A percentile compares a stretch with the other conserved stretches of the same genome.
Conservation (phyloP, 2,329 filamentous ascomycete genomes). For the Penicillium sp. region DNA sequence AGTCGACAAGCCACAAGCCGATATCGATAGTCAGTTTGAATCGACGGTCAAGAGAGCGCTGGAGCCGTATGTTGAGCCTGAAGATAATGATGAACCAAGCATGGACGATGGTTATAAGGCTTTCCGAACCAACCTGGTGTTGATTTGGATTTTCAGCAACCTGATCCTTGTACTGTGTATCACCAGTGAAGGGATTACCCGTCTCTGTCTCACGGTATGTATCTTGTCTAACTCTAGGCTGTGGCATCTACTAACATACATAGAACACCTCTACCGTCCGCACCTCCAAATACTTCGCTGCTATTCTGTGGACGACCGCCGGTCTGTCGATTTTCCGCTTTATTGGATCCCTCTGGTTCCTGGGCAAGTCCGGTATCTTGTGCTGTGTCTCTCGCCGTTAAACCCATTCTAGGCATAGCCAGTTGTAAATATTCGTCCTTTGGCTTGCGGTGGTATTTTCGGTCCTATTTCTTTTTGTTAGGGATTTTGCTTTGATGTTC, state of each 20-base stretch:
- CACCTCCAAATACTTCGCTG: constrained; percentile 86
- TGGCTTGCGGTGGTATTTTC: neutral
- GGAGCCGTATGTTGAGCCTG: constrained; percentile 71
- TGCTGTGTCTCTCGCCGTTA: constrained; percentile 85
- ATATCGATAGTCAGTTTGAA: constrained; percentile 96
- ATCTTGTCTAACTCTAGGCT: neutral
- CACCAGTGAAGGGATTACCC: constrained; percentile 78
- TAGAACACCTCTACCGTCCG: constrained; percentile 66
- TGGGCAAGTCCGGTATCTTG: constrained; percentile 88
- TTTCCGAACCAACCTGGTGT: constrained; percentile 91
- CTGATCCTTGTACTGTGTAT: constrained; percentile 78
- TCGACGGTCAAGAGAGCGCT: constrained; percentile 90
- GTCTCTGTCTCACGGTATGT: constrained; percentile 81
- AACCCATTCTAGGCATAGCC: constrained; percentile 4
- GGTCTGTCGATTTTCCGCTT: constrained; percentile 81
- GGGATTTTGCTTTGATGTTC: neutral
- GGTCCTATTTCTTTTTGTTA: neutral
- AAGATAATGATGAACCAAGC: constrained; percentile 76
- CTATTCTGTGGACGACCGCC: constrained; percentile 84
- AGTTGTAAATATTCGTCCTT: constrained; percentile 10
- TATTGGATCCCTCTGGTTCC: constrained; percentile 85
- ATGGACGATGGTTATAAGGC: constrained; percentile 97
- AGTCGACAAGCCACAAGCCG: constrained; percentile 90
- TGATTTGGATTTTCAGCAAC: constrained; percentile 92
- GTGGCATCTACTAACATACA: neutral